Percentiles rank a stretch among this genome's conserved stretches.
phyloP scores from a whole-genome alignment of 1,139 yeast species.

The Yueomyces sp. region DNA sequence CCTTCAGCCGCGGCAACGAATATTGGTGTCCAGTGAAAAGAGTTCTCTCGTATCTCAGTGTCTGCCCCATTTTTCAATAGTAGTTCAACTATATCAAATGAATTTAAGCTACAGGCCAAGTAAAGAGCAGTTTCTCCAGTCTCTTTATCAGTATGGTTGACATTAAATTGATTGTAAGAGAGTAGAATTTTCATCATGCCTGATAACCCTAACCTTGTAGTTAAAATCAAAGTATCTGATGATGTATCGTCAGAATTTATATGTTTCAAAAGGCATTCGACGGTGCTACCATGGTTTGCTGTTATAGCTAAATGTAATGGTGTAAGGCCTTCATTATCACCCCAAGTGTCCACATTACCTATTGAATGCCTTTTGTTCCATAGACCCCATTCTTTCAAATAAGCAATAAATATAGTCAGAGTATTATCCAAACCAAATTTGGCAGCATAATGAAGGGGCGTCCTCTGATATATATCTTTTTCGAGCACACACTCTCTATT shows the following conservation, averaged over 20 bases:
- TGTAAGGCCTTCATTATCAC: conserved; percentile 70
- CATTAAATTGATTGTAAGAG: conserved; percentile 44
- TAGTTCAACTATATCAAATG: conserved; percentile 40
- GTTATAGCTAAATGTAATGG: conserved; percentile 77
- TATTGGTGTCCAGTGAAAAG: conserved; percentile 93
- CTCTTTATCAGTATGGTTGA: conserved; percentile 50
- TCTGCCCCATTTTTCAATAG: conserved; percentile 51
- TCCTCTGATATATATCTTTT: conserved; percentile 63
- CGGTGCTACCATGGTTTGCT: conserved; percentile 73
- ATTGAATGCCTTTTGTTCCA: conserved; percentile 37
- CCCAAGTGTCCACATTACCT: conserved; percentile 56
- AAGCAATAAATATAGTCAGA: conserved; percentile 42
- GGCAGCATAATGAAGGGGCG: conserved; percentile 85
- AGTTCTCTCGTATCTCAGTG: conserved; percentile 61
- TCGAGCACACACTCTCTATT: conserved; percentile 45
- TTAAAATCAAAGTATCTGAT: background rate
- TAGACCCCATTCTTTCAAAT: conserved; percentile 39
- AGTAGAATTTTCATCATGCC: conserved; percentile 24
- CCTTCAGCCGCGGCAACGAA: conserved; percentile 91
- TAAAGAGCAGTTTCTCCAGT: conserved; percentile 72
- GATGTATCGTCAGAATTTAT: background rate
- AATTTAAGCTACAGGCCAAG: conserved; percentile 60
- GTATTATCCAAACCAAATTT: conserved; percentile 71
- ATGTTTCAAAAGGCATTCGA: conserved; percentile 39
- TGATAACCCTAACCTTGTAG: background rate